These are phyloP conservation scores for Torulaspora maleeae DNA, from an alignment of 805 yeast species.

Conservation along the genomic window DNA sequence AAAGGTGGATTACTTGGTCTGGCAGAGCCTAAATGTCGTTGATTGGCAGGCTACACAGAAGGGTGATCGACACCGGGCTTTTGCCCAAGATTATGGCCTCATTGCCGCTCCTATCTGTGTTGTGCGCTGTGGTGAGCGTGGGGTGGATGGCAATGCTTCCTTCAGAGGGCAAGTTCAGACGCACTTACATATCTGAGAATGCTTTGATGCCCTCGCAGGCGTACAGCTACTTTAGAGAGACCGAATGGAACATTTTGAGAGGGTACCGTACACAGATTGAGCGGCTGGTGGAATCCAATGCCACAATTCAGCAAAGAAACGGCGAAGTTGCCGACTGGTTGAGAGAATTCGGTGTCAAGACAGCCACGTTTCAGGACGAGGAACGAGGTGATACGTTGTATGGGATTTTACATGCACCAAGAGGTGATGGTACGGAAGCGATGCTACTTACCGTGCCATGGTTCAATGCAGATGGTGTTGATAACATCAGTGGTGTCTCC, in stretches of 20 bases:
- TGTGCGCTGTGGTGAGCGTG: constrained; percentile 45
- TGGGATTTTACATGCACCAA: constrained; percentile 83
- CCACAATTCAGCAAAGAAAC: constrained; percentile 39
- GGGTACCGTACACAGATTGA: constrained; percentile 62
- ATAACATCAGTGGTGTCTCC: constrained; percentile 78
- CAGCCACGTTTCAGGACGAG: constrained; percentile 44
- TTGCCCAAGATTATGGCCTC: constrained; percentile 42
- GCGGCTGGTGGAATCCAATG: constrained; percentile 23
- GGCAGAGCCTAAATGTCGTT: constrained; percentile 20
- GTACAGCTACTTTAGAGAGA: constrained; percentile 81
- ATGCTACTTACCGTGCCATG: constrained; percentile 90
- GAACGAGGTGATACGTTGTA: constrained; percentile 52
- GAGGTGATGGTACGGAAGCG: constrained; percentile 95
- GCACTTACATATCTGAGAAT: constrained; percentile 88
- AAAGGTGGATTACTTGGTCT: neutral
- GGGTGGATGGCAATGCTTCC: constrained; percentile 61
- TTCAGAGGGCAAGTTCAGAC: constrained; percentile 71
- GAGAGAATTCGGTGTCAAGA: constrained; percentile 64
- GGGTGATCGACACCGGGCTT: constrained; percentile 42
- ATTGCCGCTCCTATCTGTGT: constrained; percentile 42
- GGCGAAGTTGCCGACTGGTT: constrained; percentile 54
- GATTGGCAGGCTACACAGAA: constrained; percentile 38
- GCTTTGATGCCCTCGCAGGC: constrained; percentile 98
- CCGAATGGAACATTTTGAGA: constrained; percentile 88
- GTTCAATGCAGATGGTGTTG: constrained; percentile 57